phyloP scores from a whole-genome alignment of 1,284 basidiomycete genomes.

The Porogramme epimiltina region DNA sequence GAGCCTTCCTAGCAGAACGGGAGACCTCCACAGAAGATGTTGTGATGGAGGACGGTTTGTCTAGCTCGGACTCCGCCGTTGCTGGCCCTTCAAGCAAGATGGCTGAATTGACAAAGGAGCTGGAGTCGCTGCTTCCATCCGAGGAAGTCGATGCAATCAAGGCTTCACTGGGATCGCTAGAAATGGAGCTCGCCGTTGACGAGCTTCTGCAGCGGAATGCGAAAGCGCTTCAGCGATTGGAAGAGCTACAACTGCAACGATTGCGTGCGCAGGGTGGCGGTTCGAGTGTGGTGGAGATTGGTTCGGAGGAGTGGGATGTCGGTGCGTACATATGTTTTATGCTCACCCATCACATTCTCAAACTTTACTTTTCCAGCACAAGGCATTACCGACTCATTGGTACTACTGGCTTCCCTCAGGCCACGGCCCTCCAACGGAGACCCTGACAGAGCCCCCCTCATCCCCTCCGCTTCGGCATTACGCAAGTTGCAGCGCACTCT shows the following conservation, averaged over 20 bases:
- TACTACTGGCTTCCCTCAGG: constrained; percentile 66
- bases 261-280: constrained; percentile 48
- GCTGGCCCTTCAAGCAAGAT: constrained; percentile 11
- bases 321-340: constrained; percentile 45
- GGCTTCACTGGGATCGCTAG: constrained; percentile 53
- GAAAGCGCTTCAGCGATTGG: constrained; percentile 59
- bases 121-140: constrained; percentile 56
- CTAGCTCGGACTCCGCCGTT: not conserved
- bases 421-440: constrained; percentile 53
- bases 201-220: constrained; percentile 67
- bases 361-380: constrained; percentile 54
- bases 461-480: constrained; percentile 62
- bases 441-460: constrained; percentile 40
- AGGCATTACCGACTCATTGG: constrained; percentile 67
- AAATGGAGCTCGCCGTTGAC: constrained; percentile 67
- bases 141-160: constrained; percentile 59
- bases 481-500: constrained; percentile 70
- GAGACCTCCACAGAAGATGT: constrained; percentile 13
- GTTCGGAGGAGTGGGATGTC: constrained; percentile 77
- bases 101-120: constrained; percentile 31
- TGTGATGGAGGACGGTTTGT: constrained; percentile 11
- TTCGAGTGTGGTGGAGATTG: constrained; percentile 51
- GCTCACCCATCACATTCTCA: not conserved
- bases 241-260: constrained; percentile 62
- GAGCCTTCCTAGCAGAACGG: constrained; percentile 17